Evolutionary conservation across 805 yeast species (phyloP).

Genomic region (Pichia nanzhaoensis): DNA sequence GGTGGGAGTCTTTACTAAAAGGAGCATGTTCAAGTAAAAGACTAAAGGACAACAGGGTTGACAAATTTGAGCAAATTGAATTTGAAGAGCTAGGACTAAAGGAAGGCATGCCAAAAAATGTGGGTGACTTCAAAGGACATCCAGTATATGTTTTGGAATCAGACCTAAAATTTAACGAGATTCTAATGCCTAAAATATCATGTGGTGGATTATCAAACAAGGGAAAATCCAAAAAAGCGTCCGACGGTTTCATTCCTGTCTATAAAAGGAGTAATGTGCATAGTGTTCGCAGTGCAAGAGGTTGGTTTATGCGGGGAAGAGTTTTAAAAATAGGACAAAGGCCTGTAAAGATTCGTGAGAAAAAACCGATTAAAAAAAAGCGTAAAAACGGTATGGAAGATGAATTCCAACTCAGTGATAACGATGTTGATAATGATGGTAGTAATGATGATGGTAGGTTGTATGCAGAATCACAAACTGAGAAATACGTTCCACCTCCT

Average conservation of each 20-base stretch:
- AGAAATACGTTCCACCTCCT: conserved; percentile 58
- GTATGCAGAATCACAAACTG: conserved; percentile 77
- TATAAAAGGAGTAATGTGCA: conserved; percentile 63
- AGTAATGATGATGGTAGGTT: conserved; percentile 54
- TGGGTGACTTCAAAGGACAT: conserved; percentile 79
- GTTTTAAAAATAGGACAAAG: conserved; percentile 63
- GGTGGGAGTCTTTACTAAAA: conserved; percentile 51
- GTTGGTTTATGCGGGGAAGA: conserved; percentile 83
- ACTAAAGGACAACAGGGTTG: conserved; percentile 29
- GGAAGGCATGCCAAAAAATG: conserved; percentile 84
- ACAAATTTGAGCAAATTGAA: conserved; percentile 53
- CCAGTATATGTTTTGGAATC: conserved; percentile 78
- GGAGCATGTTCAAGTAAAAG: conserved; percentile 26
- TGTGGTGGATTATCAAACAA: conserved; percentile 63
- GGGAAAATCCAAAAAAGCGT: conserved; percentile 32
- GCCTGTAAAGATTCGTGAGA: conserved; percentile 45
- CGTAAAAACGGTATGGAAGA: conserved; percentile 18
- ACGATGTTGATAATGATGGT: conserved; percentile 30
- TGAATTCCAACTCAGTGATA: conserved; percentile 22
- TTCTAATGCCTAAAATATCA: conserved; percentile 57
- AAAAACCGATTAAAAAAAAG: conserved; percentile 15
- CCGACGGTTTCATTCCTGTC: conserved; percentile 45
- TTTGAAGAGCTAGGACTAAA: conserved; percentile 53
- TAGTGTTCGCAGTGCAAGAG: conserved; percentile 61
- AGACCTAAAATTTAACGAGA: conserved; percentile 66